A percentile compares a stretch with the other conserved stretches of the same genome.
These are phyloP conservation scores for carrot (Daucus carota) DNA, from an alignment of 129 eudicot genomes.

Conservation along the genomic window DNA sequence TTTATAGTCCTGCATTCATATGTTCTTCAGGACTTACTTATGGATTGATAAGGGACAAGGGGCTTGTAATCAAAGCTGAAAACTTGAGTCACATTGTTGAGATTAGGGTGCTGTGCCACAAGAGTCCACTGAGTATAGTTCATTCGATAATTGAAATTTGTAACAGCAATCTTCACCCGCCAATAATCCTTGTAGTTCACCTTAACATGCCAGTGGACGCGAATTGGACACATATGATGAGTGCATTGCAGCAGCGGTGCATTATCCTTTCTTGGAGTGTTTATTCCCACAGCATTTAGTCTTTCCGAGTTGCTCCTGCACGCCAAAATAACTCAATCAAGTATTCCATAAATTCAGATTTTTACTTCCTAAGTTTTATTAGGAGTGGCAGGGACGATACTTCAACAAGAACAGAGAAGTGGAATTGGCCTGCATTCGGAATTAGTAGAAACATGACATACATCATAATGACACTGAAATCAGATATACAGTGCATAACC, in stretches of 20 bases:
- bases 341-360: not conserved
- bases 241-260: conserved; percentile 74
- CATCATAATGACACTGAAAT: not conserved
- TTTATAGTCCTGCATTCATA: not conserved
- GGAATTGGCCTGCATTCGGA: not conserved
- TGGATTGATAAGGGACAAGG: conserved; percentile 67
- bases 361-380: not conserved
- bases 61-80: conserved; percentile 89
- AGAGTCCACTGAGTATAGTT: conserved; percentile 82
- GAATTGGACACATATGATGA: conserved; percentile 82
- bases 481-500: not conserved
- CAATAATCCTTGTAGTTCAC: conserved; percentile 72
- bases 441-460: not conserved
- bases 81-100: conserved; percentile 80
- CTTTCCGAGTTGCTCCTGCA: conserved; percentile 53
- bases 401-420: not conserved
- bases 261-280: conserved; percentile 68
- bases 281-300: conserved; percentile 40
- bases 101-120: conserved; percentile 85
- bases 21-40: conserved; percentile 38
- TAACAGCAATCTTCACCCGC: conserved; percentile 69
- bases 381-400: not conserved
- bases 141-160: conserved; percentile 67
- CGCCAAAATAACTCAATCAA: not conserved
- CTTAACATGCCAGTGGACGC: conserved; percentile 87